Evolutionary conservation across 768 basidiomycete species (phyloP), one percentile per base, ranked within the genome.

Genomic region (Tephrocybe rancida): DNA sequence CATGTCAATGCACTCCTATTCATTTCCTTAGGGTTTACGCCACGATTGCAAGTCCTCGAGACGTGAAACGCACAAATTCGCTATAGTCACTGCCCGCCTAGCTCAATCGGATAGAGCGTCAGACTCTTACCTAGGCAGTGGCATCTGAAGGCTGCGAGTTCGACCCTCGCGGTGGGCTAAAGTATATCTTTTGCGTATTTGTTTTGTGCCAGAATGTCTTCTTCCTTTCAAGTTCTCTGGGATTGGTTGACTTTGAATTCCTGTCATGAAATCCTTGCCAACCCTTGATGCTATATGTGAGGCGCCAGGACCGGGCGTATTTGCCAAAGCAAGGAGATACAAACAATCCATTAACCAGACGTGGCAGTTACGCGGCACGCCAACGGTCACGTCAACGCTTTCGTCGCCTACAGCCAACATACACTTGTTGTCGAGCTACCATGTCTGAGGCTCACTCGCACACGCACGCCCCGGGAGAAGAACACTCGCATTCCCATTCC

Each of bases 61-160:
- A 26, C n/a, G 22, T 10, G 25, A 16, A 8, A 22, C 9, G 9
- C 14, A 44, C 38, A 41, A 41, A 25, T 11, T 13, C 22, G n/a
- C 22, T 26, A n/a, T 13, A 26, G 26, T 27, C 35, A 37, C 16
- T 5, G 78, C 78, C 80, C 74, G 77, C 78, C 79, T 81, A 81
- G 80, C 80, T 82, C 80, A 82, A 81, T 81, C 76, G 80, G 80
- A 76, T 80, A 81, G 80, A 81, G 80, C 80, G 79, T 80, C 78
- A 79, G 78, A 80, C 80, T 81, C 54, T 59, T 59, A 52, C 39
- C 35, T 37, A 37, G 35, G 35, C 35, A 26, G 59, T n/a, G 52
- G 22, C 44, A 87, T 87, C 85, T 87, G 83, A 87, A 87, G 85
- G 85, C 82, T 87, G 85, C 85, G 85, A 84, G 85, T 87, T 87